These are phyloP conservation scores for Aspergillus sp. DNA, from an alignment of 2,329 filamentous ascomycete species.

Conservation along the genomic window DNA sequence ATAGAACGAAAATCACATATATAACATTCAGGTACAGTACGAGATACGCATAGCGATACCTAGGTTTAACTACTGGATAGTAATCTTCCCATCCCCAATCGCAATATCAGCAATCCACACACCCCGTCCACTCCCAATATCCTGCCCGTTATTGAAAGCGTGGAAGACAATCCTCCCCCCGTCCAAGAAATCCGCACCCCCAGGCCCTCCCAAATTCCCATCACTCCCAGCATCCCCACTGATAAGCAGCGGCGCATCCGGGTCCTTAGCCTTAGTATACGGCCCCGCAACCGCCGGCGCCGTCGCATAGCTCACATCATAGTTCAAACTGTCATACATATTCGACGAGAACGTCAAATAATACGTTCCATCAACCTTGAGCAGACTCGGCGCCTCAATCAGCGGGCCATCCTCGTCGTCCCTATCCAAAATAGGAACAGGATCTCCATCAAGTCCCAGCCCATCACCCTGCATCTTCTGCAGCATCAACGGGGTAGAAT, in stretches of 20 bases:
- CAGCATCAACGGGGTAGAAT: slow-evolving; percentile 42
- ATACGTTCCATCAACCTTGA: slow-evolving; percentile 50
- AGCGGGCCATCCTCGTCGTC: slow-evolving; percentile 63
- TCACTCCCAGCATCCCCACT: slow-evolving; percentile 25
- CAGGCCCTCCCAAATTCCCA: slow-evolving; percentile 28
- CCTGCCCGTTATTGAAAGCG: slow-evolving; percentile 24
- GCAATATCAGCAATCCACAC: slow-evolving; percentile 23
- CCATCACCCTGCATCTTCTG: slow-evolving; percentile 48
- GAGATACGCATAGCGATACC: no score
- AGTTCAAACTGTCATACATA: slow-evolving; percentile 55
- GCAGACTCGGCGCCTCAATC: slow-evolving; percentile 61
- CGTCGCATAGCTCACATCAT: slow-evolving; percentile 58
- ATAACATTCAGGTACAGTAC: no score
- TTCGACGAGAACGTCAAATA: slow-evolving; percentile 64
- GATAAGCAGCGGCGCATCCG: slow-evolving; percentile 26
- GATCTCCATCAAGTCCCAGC: slow-evolving; percentile 52
- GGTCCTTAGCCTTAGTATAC: slow-evolving; percentile 27
- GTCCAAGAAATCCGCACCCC: slow-evolving; percentile 28
- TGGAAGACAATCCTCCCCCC: slow-evolving; percentile 31
- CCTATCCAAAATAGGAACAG: slow-evolving; percentile 60
- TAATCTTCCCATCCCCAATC: slow-evolving; percentile 9
- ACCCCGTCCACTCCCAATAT: slow-evolving; percentile 18
- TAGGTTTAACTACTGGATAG: no score
- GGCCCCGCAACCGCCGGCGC: slow-evolving; percentile 30
- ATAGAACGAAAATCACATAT: not conserved